phyloP scores from a whole-genome alignment of 2,329 filamentous ascomycete genomes.

The Sporothrix mexicana region DNA sequence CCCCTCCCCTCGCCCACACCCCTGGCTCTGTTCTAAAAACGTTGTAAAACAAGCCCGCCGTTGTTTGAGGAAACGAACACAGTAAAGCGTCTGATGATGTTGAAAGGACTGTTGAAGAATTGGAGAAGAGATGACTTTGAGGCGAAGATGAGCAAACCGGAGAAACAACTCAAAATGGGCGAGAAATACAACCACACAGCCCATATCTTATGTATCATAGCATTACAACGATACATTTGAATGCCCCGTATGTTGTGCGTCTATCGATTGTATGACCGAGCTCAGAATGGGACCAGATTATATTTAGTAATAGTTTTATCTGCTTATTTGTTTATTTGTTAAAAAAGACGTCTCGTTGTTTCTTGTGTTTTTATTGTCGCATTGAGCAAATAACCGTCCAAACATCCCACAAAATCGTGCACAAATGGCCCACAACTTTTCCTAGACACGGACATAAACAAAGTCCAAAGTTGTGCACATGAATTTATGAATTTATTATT shows the following conservation, averaged over 20 bases:
- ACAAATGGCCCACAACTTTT: no score
- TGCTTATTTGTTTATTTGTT: neutral
- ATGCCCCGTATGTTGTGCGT: conserved; percentile 10
- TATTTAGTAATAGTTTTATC: conserved; percentile 8
- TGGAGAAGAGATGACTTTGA: neutral
- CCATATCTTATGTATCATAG: no score
- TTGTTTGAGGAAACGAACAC: conserved; percentile 24
- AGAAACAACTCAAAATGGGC: neutral
- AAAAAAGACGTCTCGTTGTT: neutral
- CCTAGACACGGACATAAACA: no score
- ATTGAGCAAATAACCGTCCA: neutral
- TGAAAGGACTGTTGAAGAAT: neutral
- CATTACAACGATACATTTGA: no score
- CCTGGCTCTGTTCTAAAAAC: neutral
- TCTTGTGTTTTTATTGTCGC: neutral
- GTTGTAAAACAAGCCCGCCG: conserved; percentile 15
- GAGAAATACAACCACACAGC: neutral
- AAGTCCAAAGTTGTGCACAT: no score
- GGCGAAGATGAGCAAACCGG: neutral
- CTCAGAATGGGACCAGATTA: neutral
- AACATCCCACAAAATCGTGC: no score
- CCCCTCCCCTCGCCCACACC: neutral
- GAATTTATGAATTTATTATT: no score
- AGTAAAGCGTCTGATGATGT: neutral
- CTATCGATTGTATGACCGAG: neutral